phyloP scores from a whole-genome alignment of 73 alveolate species.

The Blepharisma stoltei region DNA sequence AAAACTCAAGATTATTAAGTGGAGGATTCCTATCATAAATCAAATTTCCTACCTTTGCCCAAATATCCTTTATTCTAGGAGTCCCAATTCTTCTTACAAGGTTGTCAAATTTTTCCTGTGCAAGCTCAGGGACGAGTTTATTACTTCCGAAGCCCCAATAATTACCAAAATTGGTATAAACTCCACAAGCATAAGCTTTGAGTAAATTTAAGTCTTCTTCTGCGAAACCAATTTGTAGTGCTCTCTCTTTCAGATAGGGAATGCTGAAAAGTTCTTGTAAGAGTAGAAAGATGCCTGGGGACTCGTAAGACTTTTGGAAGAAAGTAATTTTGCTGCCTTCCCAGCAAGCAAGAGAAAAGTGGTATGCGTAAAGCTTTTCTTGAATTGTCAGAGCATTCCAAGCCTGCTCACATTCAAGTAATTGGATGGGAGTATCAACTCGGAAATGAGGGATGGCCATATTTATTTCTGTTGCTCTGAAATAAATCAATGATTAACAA shows the following conservation, averaged over 20 bases:
- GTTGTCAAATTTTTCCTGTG: conserved; percentile 57
- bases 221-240: conserved; percentile 53
- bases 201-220: conserved; percentile 55
- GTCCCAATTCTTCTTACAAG: conserved; percentile 53
- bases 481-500: too few relatives aligned
- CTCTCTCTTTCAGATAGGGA: conserved; percentile 47
- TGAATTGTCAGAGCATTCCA: conserved; percentile 72
- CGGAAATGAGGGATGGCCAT: conserved; percentile 39
- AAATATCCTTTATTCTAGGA: conserved; percentile 38
- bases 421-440: conserved; percentile 46
- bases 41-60: conserved; percentile 43
- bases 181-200: conserved; percentile 73
- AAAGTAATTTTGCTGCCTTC: conserved; percentile 86
- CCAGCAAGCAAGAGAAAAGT: conserved; percentile 90
- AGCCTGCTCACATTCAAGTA: conserved; percentile 55
- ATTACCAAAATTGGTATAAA: conserved; percentile 85
- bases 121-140: conserved; percentile 81
- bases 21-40: conserved; percentile 51
- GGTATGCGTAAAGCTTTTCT: conserved; percentile 87
- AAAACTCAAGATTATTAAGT: conserved; percentile 39
- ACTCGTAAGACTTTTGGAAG: conserved; percentile 87
- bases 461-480: too few relatives aligned
- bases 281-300: conserved; percentile 92
- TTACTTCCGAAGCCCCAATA: conserved; percentile 67
- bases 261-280: conserved; percentile 75